Conservation (phyloP, 2,329 filamentous ascomycete species). For the Ascochyta pisi region DNA sequence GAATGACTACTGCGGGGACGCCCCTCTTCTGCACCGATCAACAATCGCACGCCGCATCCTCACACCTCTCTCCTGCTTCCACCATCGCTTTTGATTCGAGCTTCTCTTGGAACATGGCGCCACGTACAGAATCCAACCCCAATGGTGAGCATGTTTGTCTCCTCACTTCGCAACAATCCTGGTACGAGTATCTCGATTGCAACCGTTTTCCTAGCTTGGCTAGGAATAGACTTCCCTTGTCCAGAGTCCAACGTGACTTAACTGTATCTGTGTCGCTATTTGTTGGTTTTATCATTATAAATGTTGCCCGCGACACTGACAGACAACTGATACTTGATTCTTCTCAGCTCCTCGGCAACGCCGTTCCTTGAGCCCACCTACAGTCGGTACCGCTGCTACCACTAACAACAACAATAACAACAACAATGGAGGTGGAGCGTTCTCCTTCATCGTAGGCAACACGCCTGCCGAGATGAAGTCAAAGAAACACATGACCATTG, state of each 20-base stretch:
- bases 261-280: background rate
- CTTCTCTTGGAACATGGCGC: slow-evolving; percentile 34
- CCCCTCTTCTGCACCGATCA: slow-evolving; percentile 32
- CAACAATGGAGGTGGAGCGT: slow-evolving; percentile 10
- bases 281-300: background rate
- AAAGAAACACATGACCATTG: slow-evolving; percentile 40
- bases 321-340: background rate
- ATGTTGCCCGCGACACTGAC: background rate
- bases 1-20: slow-evolving; percentile 34
- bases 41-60: slow-evolving; percentile 24
- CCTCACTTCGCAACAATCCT: background rate
- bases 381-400: slow-evolving; percentile 17
- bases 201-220: background rate
- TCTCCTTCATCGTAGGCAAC: slow-evolving; percentile 45
- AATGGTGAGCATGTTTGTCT: slow-evolving; percentile 33
- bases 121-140: slow-evolving; percentile 19
- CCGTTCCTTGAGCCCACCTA: slow-evolving; percentile 21
- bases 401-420: background rate
- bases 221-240: background rate
- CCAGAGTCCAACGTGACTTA: background rate
- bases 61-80: slow-evolving; percentile 34
- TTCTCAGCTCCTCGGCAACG: slow-evolving; percentile 12
- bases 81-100: slow-evolving; percentile 28
- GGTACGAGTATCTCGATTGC: background rate
- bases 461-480: slow-evolving; percentile 43